Percentiles rank a stretch among this genome's conserved stretches.
Evolutionary conservation across 352 stramenopile species (phyloP).

Genomic region (Phytopythium litorale): DNA sequence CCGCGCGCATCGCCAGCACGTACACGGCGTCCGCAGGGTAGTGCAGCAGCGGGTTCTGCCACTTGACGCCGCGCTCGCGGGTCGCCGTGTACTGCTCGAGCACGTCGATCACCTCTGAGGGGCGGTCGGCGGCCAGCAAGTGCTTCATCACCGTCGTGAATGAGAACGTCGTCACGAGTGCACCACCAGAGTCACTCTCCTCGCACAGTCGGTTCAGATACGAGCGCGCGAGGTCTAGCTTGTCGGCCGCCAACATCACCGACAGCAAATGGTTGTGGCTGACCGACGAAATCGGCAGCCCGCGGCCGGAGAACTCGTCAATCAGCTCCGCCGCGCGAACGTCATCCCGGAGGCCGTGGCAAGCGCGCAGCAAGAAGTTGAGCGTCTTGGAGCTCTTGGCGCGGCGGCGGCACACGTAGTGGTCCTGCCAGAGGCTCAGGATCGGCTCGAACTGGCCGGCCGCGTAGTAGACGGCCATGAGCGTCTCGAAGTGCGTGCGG

Average conservation of each 20-base stretch:
- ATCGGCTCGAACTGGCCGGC: constrained; percentile 50
- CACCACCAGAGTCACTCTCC: constrained; percentile 14
- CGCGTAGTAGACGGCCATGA: constrained; percentile 67
- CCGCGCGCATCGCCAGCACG: constrained; percentile 54
- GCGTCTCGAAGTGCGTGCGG: constrained; percentile 65
- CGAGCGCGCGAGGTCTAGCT: constrained; percentile 36
- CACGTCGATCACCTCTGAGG: constrained; percentile 41
- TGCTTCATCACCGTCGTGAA: constrained; percentile 80
- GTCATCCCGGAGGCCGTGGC: constrained; percentile 43
- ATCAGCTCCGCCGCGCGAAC: constrained; percentile 41
- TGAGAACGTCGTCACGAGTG: constrained; percentile 56
- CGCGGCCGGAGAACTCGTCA: constrained; percentile 56
- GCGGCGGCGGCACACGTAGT: constrained; percentile 54
- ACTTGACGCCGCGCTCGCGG: constrained; percentile 35
- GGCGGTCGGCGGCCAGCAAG: constrained; percentile 29
- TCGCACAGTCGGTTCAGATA: constrained; percentile 50
- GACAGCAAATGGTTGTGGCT: constrained; percentile 77
- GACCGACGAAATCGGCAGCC: constrained; percentile 50
- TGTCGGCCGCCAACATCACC: constrained; percentile 54
- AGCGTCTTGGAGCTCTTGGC: constrained; percentile 75
- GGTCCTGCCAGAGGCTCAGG: constrained; percentile 50
- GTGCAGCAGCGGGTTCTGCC: constrained; percentile 53
- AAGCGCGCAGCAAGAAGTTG: constrained; percentile 74
- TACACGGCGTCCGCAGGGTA: constrained; percentile 66
- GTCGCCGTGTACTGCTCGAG: constrained; percentile 61